Base-by-base conservation (phyloP, 1,284 basidiomycete species). In the Takashimella koratensis region DNA sequence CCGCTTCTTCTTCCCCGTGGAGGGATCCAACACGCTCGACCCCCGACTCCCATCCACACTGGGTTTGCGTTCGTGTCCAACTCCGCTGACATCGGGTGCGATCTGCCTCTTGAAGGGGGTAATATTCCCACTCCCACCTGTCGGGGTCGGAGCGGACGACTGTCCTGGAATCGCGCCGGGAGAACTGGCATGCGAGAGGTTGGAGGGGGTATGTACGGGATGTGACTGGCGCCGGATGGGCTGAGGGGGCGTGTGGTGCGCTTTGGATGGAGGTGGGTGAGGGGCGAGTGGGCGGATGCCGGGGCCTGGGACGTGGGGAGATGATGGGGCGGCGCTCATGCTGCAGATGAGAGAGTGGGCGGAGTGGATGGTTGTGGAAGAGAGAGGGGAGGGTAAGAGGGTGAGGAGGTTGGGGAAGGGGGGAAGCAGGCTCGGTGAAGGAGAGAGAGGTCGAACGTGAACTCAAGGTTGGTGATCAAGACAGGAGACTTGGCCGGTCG, bases 1-100 rank as follows among this genome's bases (percentile, higher is more conserved):
- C 20, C 75, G 54, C 57, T 75, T 75, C 68, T 76, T 76, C 63
- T 76, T 76, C 20, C 65, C 55, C 22, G 57, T 55, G 10, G 51
- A 42, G 2, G 59, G 59, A 22, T 60, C 59, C 42, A 57, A 60
- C 53, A 53, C 54, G 51, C 54, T 57, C 43, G 54, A 49, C 3
- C 48, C 27, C 19, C 57, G 48, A n/a, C n/a, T n/a, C 6, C 49
- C 51, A 20, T 62, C 58, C 6, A 46, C 45, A 26, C 56, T 58
- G 5, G 45, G 57, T 43, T 66, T 62, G 21, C 64, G 57, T 12
- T 68, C 63, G 10, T 44, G 50, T n/a, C 48, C 49, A n/a, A n/a
- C n/a, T 4, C 50, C 48, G 10, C 52, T 30, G 20, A 24, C 48
- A n/a, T 54, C 54, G 16, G 54, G 54, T 2, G 58, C 54, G 16